Evolutionary conservation across 2,329 filamentous ascomycete species (phyloP).

Genomic region (Blastomyces gilchristii): DNA sequence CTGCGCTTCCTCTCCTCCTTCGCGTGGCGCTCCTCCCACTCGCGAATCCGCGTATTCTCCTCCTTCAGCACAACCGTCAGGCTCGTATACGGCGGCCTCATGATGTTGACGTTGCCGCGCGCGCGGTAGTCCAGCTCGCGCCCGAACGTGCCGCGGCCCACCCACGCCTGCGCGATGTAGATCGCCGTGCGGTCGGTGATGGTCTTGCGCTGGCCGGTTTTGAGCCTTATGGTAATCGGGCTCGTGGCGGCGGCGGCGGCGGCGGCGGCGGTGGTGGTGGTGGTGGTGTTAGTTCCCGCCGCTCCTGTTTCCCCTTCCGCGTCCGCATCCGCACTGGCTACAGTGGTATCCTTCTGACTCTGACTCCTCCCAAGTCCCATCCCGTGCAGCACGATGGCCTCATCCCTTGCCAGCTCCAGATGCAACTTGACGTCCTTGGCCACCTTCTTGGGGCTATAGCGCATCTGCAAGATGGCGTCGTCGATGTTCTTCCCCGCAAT

Average conservation of each 20-base stretch:
- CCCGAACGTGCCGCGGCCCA: constrained; percentile 61
- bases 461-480: constrained; percentile 89
- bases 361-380: constrained; percentile 58
- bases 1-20: constrained; percentile 65
- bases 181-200: constrained; percentile 68
- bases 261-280: too few relatives aligned
- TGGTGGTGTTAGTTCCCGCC: too few relatives aligned
- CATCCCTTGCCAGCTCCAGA: constrained; percentile 68
- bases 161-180: constrained; percentile 90
- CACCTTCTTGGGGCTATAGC: constrained; percentile 88
- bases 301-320: too few relatives aligned
- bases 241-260: too few relatives aligned
- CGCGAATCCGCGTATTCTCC: constrained; percentile 75
- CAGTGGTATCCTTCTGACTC: constrained; percentile 9
- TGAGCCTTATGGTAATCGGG: constrained; percentile 26
- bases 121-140: constrained; percentile 60
- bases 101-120: constrained; percentile 57
- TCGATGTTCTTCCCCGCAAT: constrained; percentile 89
- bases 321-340: too few relatives aligned
- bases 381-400: constrained; percentile 66
- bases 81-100: constrained; percentile 63
- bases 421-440: constrained; percentile 70
- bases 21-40: constrained; percentile 65
- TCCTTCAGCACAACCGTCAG: constrained; percentile 82
- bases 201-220: constrained; percentile 61